Evolutionary conservation across 306 rosid species (phyloP), one percentile per base, ranked within the genome.

Genomic region (Styphnolobium japonicum): DNA sequence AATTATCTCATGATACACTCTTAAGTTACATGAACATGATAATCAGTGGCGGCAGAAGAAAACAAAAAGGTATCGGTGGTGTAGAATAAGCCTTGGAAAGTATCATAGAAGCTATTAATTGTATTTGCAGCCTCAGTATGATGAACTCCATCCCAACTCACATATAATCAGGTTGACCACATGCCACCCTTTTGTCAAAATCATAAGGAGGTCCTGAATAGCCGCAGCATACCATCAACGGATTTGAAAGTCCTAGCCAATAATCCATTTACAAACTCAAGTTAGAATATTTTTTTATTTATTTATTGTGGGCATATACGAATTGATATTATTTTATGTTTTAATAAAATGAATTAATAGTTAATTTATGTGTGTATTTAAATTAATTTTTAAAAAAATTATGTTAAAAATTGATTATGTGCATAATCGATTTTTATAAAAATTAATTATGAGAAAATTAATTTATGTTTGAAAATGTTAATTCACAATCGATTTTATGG

Each of bases 81-180:
- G 95, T 89, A 22, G 98, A 88, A 82, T 88, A 91, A 61, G 79
- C 83, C 5, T 33, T 81, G 33, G 98, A 92, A 40, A 92, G 90
- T 48, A 95, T 71, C 76, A 62, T 87, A 1, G 94, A 89, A 60
- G 94, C 91, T 60, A 92, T 76, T 15, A 86, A 53, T n/a, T 56
- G 78, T 25, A 66, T 92, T 94, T 62, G 98, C 98, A 52, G 92
- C 95, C 74, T 94, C 95, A 0, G 95, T 88, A 23, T 53, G 78
- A 84, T 94, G 98, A 69, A 73, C 84, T 42, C 97, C 98, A 82
- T 94, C 98, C 98, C 98, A 94, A 61, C 84, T 92, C 36, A 89
- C 80, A 55, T 78, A 82, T 75, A 46, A 56, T 97, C 97, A 9
- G 94, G 90, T 15, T 86, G 89, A 65, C 98, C 98, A 43, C 98